phyloP scores from a whole-genome alignment of 495 filamentous ascomycete species.

The Aspergillus hancockii region DNA sequence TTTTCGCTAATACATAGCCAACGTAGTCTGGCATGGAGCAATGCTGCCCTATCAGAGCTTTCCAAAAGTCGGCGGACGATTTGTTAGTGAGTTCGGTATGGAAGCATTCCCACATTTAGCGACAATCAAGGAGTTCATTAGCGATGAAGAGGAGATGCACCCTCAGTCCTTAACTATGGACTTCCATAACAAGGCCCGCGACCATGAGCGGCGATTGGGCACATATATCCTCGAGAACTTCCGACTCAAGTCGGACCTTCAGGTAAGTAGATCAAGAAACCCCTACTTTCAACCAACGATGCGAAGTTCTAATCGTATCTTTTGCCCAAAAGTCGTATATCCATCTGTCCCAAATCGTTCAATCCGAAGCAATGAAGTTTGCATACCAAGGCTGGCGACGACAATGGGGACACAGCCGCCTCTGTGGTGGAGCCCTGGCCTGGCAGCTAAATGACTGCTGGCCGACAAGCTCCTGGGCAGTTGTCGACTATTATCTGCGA shows the following conservation, averaged over 20 bases:
- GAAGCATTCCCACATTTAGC: constrained; percentile 14
- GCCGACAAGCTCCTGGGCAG: constrained; percentile 16
- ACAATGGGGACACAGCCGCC: constrained; percentile 10
- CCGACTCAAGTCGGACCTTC: constrained; percentile 1
- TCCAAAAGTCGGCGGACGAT: constrained; percentile 71
- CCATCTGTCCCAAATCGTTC: constrained; percentile 14
- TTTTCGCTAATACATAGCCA: constrained; percentile 4
- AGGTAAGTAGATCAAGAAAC: not conserved
- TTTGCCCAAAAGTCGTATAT: constrained; percentile 1
- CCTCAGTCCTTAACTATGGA: constrained; percentile 14
- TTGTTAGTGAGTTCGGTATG: constrained; percentile 88
- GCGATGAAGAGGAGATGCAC: constrained; percentile 2
- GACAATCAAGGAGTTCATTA: constrained; percentile 4
- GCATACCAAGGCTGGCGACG: constrained; percentile 14
- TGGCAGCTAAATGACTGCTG: constrained; percentile 19
- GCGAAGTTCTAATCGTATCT: not conserved
- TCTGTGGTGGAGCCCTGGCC: constrained; percentile 17
- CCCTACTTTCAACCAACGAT: not conserved
- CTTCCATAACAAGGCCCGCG: constrained; percentile 16
- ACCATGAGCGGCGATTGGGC: constrained; percentile 12
- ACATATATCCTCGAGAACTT: constrained; percentile 16
- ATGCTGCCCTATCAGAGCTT: constrained; percentile 81
- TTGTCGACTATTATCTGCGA: constrained; percentile 14
- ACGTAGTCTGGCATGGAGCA: constrained; percentile 70
- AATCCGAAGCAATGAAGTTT: constrained; percentile 15